A percentile compares a stretch with the other conserved stretches of the same genome.
These are phyloP conservation scores for Crithidia fasciculata DNA, from an alignment of 208 protist genomes.

Conservation along the genomic window DNA sequence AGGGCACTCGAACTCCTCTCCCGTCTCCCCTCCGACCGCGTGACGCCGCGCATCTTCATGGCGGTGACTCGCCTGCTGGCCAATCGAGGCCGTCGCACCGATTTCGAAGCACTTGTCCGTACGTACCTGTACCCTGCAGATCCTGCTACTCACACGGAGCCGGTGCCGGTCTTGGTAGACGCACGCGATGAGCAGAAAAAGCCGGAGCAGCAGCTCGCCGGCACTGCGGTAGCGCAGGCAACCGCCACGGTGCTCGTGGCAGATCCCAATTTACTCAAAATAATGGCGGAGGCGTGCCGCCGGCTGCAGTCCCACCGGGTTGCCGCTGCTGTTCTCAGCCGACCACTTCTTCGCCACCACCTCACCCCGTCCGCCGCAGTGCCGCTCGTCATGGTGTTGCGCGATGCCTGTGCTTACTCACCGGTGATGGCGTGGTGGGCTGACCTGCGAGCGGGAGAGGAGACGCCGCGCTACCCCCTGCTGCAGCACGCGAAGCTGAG, in stretches of 20 bases:
- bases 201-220: background rate
- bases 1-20: conserved; percentile 13
- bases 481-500: conserved; percentile 55
- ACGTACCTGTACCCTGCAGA: conserved; percentile 4
- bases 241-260: conserved; percentile 15
- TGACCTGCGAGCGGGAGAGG: conserved; percentile 3
- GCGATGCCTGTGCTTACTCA: conserved; percentile 10
- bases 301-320: conserved; percentile 12
- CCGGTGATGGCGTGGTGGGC: conserved; percentile 30
- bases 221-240: conserved; percentile 4
- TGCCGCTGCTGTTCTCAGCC: conserved; percentile 9
- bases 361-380: conserved; percentile 35
- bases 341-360: background rate
- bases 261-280: conserved; percentile 24
- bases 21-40: conserved; percentile 3
- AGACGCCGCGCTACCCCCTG: conserved; percentile 24
- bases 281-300: conserved; percentile 20
- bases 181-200: background rate
- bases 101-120: conserved; percentile 8
- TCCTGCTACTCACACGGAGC: background rate
- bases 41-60: conserved; percentile 26
- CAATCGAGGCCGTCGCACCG: conserved; percentile 7
- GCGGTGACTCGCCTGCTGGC: conserved; percentile 20
- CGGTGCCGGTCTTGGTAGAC: background rate
- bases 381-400: conserved; percentile 35